Conservation (phyloP, 2,329 filamentous ascomycete species). For the Phialophora expanda region DNA sequence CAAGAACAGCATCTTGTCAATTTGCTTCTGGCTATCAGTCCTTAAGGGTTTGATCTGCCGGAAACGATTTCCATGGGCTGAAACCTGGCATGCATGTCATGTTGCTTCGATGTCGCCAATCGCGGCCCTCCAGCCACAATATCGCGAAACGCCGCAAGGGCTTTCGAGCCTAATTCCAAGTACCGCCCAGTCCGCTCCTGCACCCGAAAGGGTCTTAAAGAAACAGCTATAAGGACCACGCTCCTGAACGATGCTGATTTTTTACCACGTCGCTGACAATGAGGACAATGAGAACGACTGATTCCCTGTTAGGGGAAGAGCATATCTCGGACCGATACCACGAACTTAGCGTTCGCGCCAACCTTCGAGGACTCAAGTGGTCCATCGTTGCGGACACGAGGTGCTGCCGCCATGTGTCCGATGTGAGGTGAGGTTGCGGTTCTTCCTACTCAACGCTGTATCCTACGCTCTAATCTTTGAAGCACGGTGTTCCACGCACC, state of each 20-base stretch:
- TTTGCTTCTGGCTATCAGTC: not conserved
- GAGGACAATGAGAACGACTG: not conserved
- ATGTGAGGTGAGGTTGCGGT: not conserved
- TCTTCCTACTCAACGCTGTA: not conserved
- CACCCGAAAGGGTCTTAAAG: not conserved
- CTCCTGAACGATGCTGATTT: not conserved
- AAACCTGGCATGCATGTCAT: not conserved
- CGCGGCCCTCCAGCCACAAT: not conserved
- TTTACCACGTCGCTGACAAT: not conserved
- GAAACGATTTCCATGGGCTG: not conserved
- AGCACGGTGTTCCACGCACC: not conserved
- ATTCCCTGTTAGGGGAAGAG: not conserved
- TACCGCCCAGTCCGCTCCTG: not conserved
- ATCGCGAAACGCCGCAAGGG: not conserved
- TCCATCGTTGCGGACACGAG: not conserved
- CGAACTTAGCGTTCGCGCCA: not conserved
- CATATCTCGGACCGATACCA: not conserved
- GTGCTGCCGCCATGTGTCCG: not conserved
- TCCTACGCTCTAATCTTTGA: not conserved
- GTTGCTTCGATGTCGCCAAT: not conserved
- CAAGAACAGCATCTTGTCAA: not conserved
- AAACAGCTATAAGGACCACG: not conserved
- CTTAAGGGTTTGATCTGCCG: not conserved
- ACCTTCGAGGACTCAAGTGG: not conserved
- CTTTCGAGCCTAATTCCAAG: not conserved